Evolutionary conservation across 306 rosid species (phyloP), one percentile per base, ranked within the genome.

Genomic region (Vigna nakashimae): DNA sequence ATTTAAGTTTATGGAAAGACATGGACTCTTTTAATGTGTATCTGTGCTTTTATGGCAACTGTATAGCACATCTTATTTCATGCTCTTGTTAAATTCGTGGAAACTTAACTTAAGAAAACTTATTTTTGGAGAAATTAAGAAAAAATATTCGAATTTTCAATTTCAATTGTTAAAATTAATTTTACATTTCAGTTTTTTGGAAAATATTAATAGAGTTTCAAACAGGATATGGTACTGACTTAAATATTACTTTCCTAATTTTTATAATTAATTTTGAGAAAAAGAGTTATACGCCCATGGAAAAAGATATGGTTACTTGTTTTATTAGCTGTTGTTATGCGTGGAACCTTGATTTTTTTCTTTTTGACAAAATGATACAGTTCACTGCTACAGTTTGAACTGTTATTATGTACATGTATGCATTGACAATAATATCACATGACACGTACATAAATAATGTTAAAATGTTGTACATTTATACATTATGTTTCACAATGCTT

Each of bases 1-100:
- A n/a, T 83, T 32, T 56, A 30, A 68, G 59, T 64, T 82, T 46
- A 45, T 71, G 60, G 57, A 6, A 52, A 34, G 57, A 71, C 60
- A 42, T 52, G 81, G 38, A 82, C 68, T 62, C 46, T 1, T 42
- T 70, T 12, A 40, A 15, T 50, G 3, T 55, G 63, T 57, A 32
- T 82, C 71, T 65, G 22, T 82, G 75, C 32, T 55, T 45, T 53
- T 34, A 5, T 69, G 16, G 46, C 14, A 62, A 62, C 24, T 32
- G 1, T 30, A 59, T 28, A 2, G 45, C 67, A 30, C 67, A 60
- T 60, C 4, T 4, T 26, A 1, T 56, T 14, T 60, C 30, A 20
- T 59, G 11, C 13, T 38, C 1, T 22, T 4, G n/a, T 58, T 57
- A 16, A 4, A 24, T 58, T 12, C 4, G 9, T 24, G 38, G 14